Conservation (phyloP, 768 basidiomycete species). For the Mycena galericulata region DNA sequence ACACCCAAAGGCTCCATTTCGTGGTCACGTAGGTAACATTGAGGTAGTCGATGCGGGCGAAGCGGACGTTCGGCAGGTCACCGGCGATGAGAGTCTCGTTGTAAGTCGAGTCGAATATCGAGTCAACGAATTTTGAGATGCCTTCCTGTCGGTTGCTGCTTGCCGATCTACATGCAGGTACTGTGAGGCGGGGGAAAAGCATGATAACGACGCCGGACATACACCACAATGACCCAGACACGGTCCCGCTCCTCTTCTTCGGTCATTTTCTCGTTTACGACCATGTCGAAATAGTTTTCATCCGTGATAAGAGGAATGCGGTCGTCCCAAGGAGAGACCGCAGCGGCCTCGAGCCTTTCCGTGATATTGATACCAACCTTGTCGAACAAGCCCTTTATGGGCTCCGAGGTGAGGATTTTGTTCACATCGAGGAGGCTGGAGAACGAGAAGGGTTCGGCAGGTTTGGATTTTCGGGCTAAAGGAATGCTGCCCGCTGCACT, state of each 20-base stretch:
- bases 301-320: slow-evolving; percentile 87
- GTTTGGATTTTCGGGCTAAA: slow-evolving; percentile 31
- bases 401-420: slow-evolving; percentile 62
- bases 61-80: slow-evolving; percentile 79
- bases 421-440: slow-evolving; percentile 52
- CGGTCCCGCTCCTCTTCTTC: slow-evolving; percentile 72
- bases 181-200: slow-evolving; percentile 6
- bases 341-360: slow-evolving; percentile 56
- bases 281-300: slow-evolving; percentile 78
- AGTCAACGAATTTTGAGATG: slow-evolving; percentile 77
- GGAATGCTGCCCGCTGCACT: slow-evolving; percentile 39
- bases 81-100: slow-evolving; percentile 69
- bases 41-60: slow-evolving; percentile 90
- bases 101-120: slow-evolving; percentile 80
- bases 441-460: slow-evolving; percentile 39
- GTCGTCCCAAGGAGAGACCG: slow-evolving; percentile 68
- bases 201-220: slow-evolving; percentile 43
- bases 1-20: slow-evolving; percentile 91
- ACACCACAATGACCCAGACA: slow-evolving; percentile 87
- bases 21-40: slow-evolving; percentile 87
- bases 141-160: slow-evolving; percentile 61
- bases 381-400: slow-evolving; percentile 65
- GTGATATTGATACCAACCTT: slow-evolving; percentile 80
- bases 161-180: slow-evolving; percentile 21
- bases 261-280: slow-evolving; percentile 75